Percentiles rank a stretch among this genome's conserved stretches.
phyloP scores from a whole-genome alignment of 257 asterid genomes.

The Craterostigma plantagineum region DNA sequence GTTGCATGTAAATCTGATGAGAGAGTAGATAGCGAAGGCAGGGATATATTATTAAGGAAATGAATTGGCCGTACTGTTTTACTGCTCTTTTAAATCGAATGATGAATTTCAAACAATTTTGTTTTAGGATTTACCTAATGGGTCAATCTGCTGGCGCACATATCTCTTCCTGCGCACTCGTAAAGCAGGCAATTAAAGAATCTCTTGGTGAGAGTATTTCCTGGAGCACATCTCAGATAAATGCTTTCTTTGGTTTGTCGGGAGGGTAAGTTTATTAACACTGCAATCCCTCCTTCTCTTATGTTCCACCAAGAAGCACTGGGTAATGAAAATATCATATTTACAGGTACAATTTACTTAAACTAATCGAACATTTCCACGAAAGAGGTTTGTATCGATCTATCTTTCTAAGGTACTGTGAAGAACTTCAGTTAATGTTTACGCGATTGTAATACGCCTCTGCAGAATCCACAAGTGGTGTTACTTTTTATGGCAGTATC shows the following conservation, averaged over 20 bases:
- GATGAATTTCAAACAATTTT: background rate
- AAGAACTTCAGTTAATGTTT: slow-evolving; percentile 6
- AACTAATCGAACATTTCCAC: slow-evolving; percentile 79
- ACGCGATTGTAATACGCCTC: background rate
- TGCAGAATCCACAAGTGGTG: background rate
- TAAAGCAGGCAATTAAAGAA: slow-evolving; percentile 76
- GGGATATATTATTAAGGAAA: no score
- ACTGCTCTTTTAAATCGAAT: no score
- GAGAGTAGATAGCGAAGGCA: no score
- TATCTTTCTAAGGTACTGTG: slow-evolving; percentile 58
- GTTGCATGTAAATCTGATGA: background rate
- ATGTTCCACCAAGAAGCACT: background rate
- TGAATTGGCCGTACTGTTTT: no score
- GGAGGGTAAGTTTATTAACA: slow-evolving; percentile 45
- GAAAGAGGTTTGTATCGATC: slow-evolving; percentile 88
- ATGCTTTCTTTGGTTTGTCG: slow-evolving; percentile 90
- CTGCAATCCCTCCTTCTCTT: background rate
- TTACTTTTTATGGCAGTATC: slow-evolving; percentile 30
- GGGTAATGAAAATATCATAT: background rate
- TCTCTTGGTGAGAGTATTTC: slow-evolving; percentile 51
- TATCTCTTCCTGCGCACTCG: slow-evolving; percentile 74
- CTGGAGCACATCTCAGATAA: slow-evolving; percentile 78
- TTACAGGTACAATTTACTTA: slow-evolving; percentile 66
- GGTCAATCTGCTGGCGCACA: slow-evolving; percentile 99
- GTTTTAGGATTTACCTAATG: slow-evolving; percentile 68